A percentile compares a stretch with the other conserved stretches of the same genome.
Evolutionary conservation across 257 asterid species (phyloP).

Genomic region (Solanum piurae): DNA sequence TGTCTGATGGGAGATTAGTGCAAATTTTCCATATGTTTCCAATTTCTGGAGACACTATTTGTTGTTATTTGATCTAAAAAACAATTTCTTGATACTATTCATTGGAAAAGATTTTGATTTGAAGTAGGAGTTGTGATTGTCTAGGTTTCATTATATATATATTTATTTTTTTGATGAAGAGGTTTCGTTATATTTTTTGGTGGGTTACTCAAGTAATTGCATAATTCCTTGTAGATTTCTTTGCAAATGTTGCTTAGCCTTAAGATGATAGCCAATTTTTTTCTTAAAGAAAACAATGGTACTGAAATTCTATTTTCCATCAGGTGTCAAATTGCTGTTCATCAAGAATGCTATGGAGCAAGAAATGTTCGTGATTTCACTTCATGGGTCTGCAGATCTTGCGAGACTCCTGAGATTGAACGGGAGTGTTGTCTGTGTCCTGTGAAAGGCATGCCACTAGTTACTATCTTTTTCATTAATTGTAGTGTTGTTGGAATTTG

Average conservation of each 20-base stretch:
- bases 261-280: neutral
- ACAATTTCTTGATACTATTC: neutral
- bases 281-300: neutral
- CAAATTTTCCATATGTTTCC: neutral
- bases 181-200: neutral
- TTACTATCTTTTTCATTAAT: neutral
- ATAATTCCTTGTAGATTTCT: neutral
- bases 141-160: neutral
- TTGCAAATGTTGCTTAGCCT: neutral
- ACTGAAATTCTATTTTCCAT: slow-evolving; percentile 5
- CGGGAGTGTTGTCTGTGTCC: slow-evolving; percentile 99
- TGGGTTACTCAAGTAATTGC: neutral
- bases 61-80: neutral
- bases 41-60: neutral
- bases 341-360: slow-evolving; percentile 99
- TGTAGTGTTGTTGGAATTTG: neutral
- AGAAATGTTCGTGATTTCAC: slow-evolving; percentile 85
- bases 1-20: neutral
- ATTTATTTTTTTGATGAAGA: neutral
- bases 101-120: neutral
- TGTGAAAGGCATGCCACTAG: slow-evolving; percentile 62
- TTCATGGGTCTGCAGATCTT: slow-evolving; percentile 95
- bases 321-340: slow-evolving; percentile 99
- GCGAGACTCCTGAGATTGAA: slow-evolving; percentile 95
- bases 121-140: neutral